Conservation (phyloP, 169 alveolate genomes). For the Plasmodium inui region DNA sequence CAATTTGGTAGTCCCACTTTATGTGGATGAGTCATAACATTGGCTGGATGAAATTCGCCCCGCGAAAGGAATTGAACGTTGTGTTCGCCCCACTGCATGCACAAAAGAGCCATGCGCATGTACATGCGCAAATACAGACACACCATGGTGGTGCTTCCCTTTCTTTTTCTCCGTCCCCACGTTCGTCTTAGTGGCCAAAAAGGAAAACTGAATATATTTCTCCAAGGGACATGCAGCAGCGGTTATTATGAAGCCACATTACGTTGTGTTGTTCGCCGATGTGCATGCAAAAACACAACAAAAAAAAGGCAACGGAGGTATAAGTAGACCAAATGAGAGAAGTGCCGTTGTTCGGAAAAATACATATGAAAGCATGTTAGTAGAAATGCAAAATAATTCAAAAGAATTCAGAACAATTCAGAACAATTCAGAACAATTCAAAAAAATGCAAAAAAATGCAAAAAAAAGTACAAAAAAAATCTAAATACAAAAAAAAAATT, state of each 20-base stretch:
- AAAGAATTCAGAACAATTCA: no score
- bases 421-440: no score
- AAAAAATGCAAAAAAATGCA: not conserved
- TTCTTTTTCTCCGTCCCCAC: not conserved
- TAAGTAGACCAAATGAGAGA: not conserved
- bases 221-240: not conserved
- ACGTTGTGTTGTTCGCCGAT: not conserved
- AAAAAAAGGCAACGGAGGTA: not conserved
- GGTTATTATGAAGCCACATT: not conserved
- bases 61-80: not conserved
- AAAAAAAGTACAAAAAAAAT: not conserved
- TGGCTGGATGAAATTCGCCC: not conserved
- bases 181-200: not conserved
- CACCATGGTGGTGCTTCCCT: not conserved
- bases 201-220: not conserved
- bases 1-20: not conserved
- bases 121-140: not conserved
- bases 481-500: not conserved
- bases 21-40: not conserved
- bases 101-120: not conserved
- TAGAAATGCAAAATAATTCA: not conserved
- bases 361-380: not conserved
- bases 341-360: not conserved
- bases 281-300: slow-evolving; percentile 4
- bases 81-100: not conserved